A percentile compares a stretch with the other conserved stretches of the same genome.
Evolutionary conservation across 306 rosid species (phyloP).

Genomic region (Dryas drummondii): DNA sequence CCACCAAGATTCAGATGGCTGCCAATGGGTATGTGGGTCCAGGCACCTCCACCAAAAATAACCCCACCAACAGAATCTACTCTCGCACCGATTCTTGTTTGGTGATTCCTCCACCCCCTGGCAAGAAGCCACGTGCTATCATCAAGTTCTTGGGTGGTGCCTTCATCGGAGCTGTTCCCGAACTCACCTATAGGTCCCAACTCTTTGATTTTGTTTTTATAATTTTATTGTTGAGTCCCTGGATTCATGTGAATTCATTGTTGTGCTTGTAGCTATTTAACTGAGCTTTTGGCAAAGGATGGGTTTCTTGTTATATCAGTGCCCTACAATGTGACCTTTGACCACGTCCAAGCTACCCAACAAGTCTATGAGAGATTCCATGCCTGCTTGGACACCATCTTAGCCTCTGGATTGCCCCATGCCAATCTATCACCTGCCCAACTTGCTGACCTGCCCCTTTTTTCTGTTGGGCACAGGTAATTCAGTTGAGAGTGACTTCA

Average conservation of each 20-base stretch:
- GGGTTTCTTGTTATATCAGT: conserved; percentile 77
- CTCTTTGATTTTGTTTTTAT: conserved; percentile 10
- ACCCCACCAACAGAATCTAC: conserved; percentile 35
- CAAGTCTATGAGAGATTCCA: conserved; percentile 82
- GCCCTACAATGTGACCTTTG: conserved; percentile 91
- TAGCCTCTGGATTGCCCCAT: conserved; percentile 65
- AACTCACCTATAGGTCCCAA: conserved; percentile 76
- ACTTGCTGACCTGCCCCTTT: conserved; percentile 64
- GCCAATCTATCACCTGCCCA: conserved; percentile 60
- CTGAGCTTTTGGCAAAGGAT: conserved; percentile 68
- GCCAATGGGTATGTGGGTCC: conserved; percentile 40
- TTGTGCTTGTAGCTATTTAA: conserved; percentile 53
- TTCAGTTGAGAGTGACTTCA: conserved; percentile 9
- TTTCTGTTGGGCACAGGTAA: conserved; percentile 90
- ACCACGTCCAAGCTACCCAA: conserved; percentile 67
- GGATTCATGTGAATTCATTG: neutral
- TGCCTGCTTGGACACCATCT: conserved; percentile 59
- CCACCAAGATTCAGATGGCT: conserved; percentile 27
- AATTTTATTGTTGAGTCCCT: neutral
- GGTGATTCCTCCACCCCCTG: conserved; percentile 55
- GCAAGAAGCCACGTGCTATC: conserved; percentile 70
- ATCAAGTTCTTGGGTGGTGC: conserved; percentile 95
- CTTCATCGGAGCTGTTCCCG: conserved; percentile 92
- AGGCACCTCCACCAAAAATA: conserved; percentile 17
- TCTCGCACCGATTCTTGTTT: conserved; percentile 57